A percentile compares a stretch with the other conserved stretches of the same genome.
phyloP scores from a whole-genome alignment of 768 basidiomycete genomes.

The Boletus fagicola region DNA sequence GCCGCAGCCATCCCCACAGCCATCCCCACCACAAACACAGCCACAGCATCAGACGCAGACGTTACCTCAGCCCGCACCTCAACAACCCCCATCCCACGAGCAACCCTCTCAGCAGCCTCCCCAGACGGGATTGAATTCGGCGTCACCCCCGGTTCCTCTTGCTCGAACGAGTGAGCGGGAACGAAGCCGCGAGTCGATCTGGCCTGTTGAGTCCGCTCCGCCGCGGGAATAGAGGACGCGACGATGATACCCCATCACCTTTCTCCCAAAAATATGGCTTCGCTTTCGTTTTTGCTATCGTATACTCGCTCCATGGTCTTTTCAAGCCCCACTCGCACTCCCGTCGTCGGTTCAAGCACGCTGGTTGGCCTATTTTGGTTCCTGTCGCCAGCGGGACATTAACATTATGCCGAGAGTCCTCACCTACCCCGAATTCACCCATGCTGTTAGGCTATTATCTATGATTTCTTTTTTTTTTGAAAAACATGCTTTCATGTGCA shows the following conservation, averaged over 20 bases:
- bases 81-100: conserved; percentile 28
- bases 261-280: conserved; percentile 21
- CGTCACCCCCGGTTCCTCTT: conserved; percentile 20
- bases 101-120: conserved; percentile 26
- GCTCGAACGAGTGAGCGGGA: conserved; percentile 29
- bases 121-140: conserved; percentile 13
- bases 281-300: conserved; percentile 34
- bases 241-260: conserved; percentile 11
- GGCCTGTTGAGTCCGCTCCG: conserved; percentile 30
- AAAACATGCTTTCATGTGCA: conserved; percentile 30
- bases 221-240: conserved; percentile 27
- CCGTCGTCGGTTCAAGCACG: conserved; percentile 4
- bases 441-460: conserved; percentile 31
- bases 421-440: conserved; percentile 16
- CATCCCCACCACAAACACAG: conserved; percentile 22
- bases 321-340: conserved; percentile 28
- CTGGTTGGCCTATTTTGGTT: conserved; percentile 15
- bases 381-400: conserved; percentile 24
- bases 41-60: conserved; percentile 24
- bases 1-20: conserved; percentile 27
- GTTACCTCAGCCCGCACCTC: conserved; percentile 24
- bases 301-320: conserved; percentile 14
- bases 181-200: conserved; percentile 28
- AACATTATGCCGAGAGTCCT: conserved; percentile 24
- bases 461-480: conserved; percentile 14